These are phyloP conservation scores for Arthromyces matolae DNA, from an alignment of 768 basidiomycete genomes.

Conservation along the genomic window DNA sequence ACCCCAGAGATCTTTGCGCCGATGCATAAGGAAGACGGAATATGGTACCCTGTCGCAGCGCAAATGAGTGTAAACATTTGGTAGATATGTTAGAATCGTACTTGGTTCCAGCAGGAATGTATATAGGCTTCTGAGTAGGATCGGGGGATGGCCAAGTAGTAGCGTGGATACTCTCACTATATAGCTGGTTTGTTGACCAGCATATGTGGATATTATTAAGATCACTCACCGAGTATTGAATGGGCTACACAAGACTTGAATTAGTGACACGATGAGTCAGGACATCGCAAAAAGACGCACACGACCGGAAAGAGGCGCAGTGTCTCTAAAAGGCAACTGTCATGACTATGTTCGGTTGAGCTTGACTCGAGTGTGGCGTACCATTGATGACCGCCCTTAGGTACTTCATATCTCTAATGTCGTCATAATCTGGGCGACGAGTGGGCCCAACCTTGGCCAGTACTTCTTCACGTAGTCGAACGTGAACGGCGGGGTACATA, in stretches of 20 bases:
- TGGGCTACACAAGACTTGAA: slow-evolving; percentile 30
- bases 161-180: slow-evolving; percentile 43
- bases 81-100: too few species aligned
- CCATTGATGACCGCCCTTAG: slow-evolving; percentile 65
- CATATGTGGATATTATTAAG: background rate
- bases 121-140: slow-evolving; percentile 45
- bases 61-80: background rate
- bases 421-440: slow-evolving; percentile 48
- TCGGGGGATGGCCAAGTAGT: slow-evolving; percentile 46
- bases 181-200: background rate
- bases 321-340: slow-evolving; percentile 35
- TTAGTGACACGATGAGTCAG: background rate
- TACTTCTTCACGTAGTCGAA: slow-evolving; percentile 55
- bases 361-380: slow-evolving; percentile 15
- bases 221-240: slow-evolving; percentile 42
- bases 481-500: slow-evolving; percentile 43
- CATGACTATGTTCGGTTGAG: background rate
- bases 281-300: slow-evolving; percentile 23
- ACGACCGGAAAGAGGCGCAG: slow-evolving; percentile 55
- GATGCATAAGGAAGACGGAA: slow-evolving; percentile 63
- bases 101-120: slow-evolving; percentile 50
- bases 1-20: slow-evolving; percentile 65
- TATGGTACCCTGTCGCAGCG: slow-evolving; percentile 36
- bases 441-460: slow-evolving; percentile 45
- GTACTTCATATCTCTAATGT: slow-evolving; percentile 61